Percentiles rank a stretch among this genome's conserved stretches.
Conservation (phyloP, 768 basidiomycete genomes). For the Tephrocybe sp. region DNA sequence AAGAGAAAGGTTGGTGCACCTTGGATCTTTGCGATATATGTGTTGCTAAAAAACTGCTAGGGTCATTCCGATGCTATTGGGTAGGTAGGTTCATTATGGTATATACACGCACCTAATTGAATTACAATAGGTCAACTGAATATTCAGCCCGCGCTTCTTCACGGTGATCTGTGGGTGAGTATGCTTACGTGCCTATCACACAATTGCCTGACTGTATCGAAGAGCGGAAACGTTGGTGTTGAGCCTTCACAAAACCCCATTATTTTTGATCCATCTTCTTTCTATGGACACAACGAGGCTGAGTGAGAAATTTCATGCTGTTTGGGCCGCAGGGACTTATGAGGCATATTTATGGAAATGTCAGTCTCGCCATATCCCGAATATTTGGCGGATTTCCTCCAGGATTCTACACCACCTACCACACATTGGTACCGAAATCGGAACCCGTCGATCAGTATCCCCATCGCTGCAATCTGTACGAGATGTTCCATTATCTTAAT, state of each 20-base stretch:
- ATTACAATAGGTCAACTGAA: conserved; percentile 37
- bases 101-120: background rate
- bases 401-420: conserved; percentile 64
- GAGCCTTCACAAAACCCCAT: conserved; percentile 55
- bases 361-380: conserved; percentile 70
- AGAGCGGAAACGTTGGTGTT: conserved; percentile 76
- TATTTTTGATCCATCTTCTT: conserved; percentile 77
- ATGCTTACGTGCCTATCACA: background rate
- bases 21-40: background rate
- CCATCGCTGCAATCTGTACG: conserved; percentile 65
- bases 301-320: conserved; percentile 48
- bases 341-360: background rate
- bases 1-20: conserved; percentile 36
- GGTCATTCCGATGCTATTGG: conserved; percentile 70
- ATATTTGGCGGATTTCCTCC: conserved; percentile 76
- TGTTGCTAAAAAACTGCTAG: conserved; percentile 30
- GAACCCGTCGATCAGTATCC: conserved; percentile 65
- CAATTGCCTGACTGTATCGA: background rate
- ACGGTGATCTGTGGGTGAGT: conserved; percentile 80
- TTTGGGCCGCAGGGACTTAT: background rate
- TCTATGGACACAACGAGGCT: conserved; percentile 78
- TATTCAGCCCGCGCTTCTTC: conserved; percentile 66
- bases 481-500: conserved; percentile 80
- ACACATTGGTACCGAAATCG: conserved; percentile 57
- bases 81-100: conserved; percentile 19